Percentiles rank a stretch among this genome's conserved stretches.
Conservation (phyloP, 805 yeast species). For the Hanseniaspora valbyensis region DNA sequence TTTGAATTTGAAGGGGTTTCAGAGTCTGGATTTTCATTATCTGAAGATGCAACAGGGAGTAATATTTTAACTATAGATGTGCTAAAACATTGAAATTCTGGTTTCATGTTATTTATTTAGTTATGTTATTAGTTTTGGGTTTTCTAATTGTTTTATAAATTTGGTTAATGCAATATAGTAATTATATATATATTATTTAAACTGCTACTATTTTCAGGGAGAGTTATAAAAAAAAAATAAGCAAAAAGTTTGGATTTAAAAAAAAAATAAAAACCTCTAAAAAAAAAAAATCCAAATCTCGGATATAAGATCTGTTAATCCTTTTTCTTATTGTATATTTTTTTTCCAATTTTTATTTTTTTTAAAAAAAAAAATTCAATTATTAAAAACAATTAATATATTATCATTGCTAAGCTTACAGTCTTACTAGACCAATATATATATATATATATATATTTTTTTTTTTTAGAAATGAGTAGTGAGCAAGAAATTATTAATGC, state of each 20-base stretch:
- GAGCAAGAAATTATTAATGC: not conserved
- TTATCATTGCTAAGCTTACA: too few relatives aligned
- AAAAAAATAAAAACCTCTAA: too few relatives aligned
- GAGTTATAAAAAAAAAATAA: too few relatives aligned
- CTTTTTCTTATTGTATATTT: too few relatives aligned
- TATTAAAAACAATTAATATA: too few relatives aligned
- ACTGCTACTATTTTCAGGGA: too few relatives aligned
- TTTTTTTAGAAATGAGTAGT: not conserved
- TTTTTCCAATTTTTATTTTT: too few relatives aligned
- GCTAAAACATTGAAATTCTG: constrained; percentile 13
- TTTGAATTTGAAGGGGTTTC: not conserved
- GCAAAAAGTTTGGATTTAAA: too few relatives aligned
- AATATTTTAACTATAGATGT: constrained; percentile 8
- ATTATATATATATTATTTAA: too few relatives aligned
- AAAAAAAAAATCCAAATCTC: too few relatives aligned
- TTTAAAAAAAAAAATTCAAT: too few relatives aligned
- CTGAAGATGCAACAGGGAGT: not conserved
- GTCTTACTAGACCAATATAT: not conserved
- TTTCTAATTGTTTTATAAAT: not conserved
- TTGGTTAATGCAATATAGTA: not conserved
- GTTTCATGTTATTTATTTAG: not conserved
- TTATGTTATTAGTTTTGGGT: not conserved
- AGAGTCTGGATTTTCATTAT: not conserved
- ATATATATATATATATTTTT: not conserved
- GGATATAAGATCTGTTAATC: too few relatives aligned